A percentile compares a stretch with the other conserved stretches of the same genome.
phyloP scores from a whole-genome alignment of 495 filamentous ascomycete species.

The Stereocaulon alpinum region DNA sequence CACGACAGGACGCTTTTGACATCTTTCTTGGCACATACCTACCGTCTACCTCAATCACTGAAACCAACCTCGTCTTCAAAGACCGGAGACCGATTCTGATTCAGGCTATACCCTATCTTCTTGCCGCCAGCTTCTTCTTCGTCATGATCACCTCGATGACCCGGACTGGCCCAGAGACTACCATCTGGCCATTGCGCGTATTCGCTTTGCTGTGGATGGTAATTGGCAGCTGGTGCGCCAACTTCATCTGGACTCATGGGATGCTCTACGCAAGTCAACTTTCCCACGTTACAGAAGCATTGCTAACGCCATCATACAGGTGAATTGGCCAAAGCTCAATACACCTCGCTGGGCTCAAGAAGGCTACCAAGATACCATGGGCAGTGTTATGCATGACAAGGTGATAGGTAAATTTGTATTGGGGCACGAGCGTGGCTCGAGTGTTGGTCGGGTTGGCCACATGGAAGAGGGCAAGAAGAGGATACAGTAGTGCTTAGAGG shows the following conservation, averaged over 20 bases:
- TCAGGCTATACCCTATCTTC: slow-evolving; percentile 80
- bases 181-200: slow-evolving; percentile 65
- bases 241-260: slow-evolving; percentile 71
- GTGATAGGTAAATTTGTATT: slow-evolving; percentile 63
- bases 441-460: slow-evolving; percentile 65
- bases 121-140: slow-evolving; percentile 81
- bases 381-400: slow-evolving; percentile 61
- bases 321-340: slow-evolving; percentile 95
- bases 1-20: slow-evolving; percentile 89
- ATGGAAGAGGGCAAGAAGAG: slow-evolving; percentile 95
- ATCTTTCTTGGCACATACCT: slow-evolving; percentile 81
- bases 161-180: slow-evolving; percentile 50
- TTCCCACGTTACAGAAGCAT: neutral
- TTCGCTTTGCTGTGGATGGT: slow-evolving; percentile 67
- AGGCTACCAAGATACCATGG: slow-evolving; percentile 78
- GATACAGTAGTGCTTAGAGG: slow-evolving; percentile 50
- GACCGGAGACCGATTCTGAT: slow-evolving; percentile 80
- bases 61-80: slow-evolving; percentile 59
- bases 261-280: slow-evolving; percentile 77
- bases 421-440: slow-evolving; percentile 65
- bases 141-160: slow-evolving; percentile 70
- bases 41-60: slow-evolving; percentile 53
- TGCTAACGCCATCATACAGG: slow-evolving; percentile 39
- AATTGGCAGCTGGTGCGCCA: slow-evolving; percentile 54
- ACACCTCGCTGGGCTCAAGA: slow-evolving; percentile 74